Evolutionary conservation across 257 asterid genomes (phyloP).

Genomic region (Solanum rostratum): DNA sequence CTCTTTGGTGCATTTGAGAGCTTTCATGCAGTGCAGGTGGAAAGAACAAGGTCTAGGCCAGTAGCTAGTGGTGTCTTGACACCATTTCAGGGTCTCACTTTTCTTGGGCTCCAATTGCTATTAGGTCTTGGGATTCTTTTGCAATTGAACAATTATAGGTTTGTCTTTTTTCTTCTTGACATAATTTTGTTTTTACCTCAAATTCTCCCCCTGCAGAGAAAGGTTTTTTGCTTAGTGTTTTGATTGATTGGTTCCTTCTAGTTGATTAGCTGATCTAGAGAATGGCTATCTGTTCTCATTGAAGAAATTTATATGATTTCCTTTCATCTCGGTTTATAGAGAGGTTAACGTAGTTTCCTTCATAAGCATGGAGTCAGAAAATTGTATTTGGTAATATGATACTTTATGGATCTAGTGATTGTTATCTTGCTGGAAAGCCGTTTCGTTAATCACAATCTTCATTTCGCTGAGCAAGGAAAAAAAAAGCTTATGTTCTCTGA

Average conservation of each 20-base stretch:
- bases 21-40: conserved; percentile 63
- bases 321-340: not conserved
- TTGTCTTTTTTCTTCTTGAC: not conserved
- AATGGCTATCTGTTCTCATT: not conserved
- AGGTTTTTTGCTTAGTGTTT: not conserved
- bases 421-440: not conserved
- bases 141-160: conserved; percentile 84
- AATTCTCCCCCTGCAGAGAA: not conserved
- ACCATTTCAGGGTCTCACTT: conserved; percentile 72
- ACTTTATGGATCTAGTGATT: not conserved
- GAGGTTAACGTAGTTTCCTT: not conserved
- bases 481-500: not conserved
- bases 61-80: conserved; percentile 77
- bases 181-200: not conserved
- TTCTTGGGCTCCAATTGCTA: conserved; percentile 82
- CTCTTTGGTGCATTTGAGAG: conserved; percentile 18
- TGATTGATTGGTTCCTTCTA: not conserved
- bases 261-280: not conserved
- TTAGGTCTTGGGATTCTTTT: conserved; percentile 82
- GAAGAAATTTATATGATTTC: not conserved
- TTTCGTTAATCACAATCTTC: not conserved
- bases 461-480: not conserved
- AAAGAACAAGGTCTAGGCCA: conserved; percentile 84
- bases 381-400: not conserved
- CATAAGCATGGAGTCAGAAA: not conserved